phyloP scores from a whole-genome alignment of 441 rosid genomes.

The Brassica hybrid region DNA sequence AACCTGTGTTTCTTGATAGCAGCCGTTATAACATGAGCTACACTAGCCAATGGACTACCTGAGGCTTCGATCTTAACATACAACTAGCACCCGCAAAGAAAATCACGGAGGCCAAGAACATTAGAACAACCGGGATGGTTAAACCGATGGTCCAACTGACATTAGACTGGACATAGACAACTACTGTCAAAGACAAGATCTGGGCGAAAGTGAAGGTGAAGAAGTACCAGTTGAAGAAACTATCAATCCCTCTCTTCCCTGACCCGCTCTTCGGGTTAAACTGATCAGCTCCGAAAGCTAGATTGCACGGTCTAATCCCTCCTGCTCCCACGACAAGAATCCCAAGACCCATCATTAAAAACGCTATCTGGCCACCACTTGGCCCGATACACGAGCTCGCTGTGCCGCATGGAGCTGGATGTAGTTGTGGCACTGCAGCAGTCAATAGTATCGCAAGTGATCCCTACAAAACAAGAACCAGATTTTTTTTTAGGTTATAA shows the following conservation, averaged over 20 bases:
- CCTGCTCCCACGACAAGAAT: conserved; percentile 72
- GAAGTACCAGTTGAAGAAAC: conserved; percentile 88
- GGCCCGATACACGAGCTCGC: conserved; percentile 53
- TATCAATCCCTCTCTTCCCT: conserved; percentile 70
- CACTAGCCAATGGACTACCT: conserved; percentile 72
- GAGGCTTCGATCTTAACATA: conserved; percentile 73
- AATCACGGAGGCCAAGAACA: conserved; percentile 59
- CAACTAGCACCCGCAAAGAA: conserved; percentile 61
- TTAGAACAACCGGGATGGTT: conserved; percentile 62
- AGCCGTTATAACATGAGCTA: conserved; percentile 62
- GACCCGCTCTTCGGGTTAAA: conserved; percentile 68
- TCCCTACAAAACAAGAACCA: conserved; percentile 51
- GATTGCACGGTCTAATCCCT: conserved; percentile 75
- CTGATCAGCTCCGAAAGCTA: conserved; percentile 83
- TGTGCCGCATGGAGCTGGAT: conserved; percentile 59
- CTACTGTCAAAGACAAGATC: conserved; percentile 65
- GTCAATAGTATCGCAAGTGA: conserved; percentile 64
- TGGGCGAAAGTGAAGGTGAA: conserved; percentile 76
- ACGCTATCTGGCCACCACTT: conserved; percentile 63
- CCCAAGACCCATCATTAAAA: conserved; percentile 58
- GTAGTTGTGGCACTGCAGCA: conserved; percentile 65
- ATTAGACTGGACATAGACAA: conserved; percentile 74
- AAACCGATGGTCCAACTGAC: conserved; percentile 81
- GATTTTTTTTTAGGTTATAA: not conserved
- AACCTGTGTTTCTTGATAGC: conserved; percentile 62